A percentile compares a stretch with the other conserved stretches of the same genome.
Conservation (phyloP, 306 rosid species). For the Trifolium pratense region DNA sequence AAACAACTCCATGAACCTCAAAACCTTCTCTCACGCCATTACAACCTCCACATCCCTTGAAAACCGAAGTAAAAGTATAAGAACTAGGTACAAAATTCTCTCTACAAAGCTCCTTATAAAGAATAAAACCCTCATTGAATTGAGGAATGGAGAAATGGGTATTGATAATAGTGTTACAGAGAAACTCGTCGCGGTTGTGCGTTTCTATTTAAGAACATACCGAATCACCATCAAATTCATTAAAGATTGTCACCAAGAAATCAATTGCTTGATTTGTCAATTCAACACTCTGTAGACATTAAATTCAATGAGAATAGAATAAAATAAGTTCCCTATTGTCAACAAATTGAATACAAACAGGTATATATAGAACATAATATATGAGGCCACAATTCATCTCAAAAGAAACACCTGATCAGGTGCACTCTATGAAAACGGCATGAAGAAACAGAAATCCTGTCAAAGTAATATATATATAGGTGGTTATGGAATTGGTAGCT, state of each 20-base stretch:
- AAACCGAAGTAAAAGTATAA: conserved; percentile 54
- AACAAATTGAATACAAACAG: conserved; percentile 26
- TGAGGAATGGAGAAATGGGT: conserved; percentile 49
- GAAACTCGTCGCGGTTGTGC: conserved; percentile 49
- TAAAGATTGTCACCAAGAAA: conserved; percentile 76
- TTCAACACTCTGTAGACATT: conserved; percentile 85
- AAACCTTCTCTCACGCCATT: conserved; percentile 49
- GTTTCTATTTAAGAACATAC: conserved; percentile 69
- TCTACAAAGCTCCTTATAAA: conserved; percentile 56
- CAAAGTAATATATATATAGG: no score
- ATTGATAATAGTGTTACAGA: conserved; percentile 62
- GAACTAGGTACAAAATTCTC: conserved; percentile 42
- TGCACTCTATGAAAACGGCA: no score
- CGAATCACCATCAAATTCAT: conserved; percentile 64
- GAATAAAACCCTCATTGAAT: conserved; percentile 48
- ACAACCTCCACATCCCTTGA: conserved; percentile 54
- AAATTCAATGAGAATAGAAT: conserved; percentile 35
- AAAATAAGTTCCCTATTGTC: neutral
- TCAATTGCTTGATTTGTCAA: conserved; percentile 89
- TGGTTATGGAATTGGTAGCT: no score
- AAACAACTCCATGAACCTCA: conserved; percentile 53
- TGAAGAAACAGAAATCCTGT: no score
- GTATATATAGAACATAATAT: neutral
- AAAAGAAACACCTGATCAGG: conserved; percentile 64
- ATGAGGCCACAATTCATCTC: neutral